phyloP scores from a whole-genome alignment of 345 rosid species.

The Pistacia atlantica region DNA sequence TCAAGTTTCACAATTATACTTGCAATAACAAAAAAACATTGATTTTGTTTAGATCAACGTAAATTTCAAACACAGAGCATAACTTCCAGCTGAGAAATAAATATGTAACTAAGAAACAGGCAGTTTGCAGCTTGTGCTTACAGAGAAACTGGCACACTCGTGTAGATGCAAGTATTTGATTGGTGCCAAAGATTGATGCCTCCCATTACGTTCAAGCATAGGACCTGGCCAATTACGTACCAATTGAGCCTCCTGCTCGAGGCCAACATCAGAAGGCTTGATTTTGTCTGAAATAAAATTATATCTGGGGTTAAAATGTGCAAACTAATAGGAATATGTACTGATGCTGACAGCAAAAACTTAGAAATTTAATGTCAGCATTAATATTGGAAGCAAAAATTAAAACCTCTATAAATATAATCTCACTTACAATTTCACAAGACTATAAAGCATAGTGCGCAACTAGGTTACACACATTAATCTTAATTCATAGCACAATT shows the following conservation, averaged over 20 bases:
- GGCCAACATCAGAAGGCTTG: conserved; percentile 96
- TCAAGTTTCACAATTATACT: conserved; percentile 10
- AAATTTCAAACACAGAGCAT: neutral
- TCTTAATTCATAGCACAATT: too few species aligned
- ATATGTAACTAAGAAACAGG: neutral
- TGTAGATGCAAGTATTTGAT: conserved; percentile 88
- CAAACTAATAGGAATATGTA: neutral
- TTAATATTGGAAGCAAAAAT: neutral
- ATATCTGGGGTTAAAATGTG: conserved; percentile 16
- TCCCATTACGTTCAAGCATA: conserved; percentile 67
- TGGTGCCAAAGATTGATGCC: conserved; percentile 56
- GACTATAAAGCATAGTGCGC: neutral
- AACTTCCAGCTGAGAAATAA: conserved; percentile 3
- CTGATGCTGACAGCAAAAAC: neutral
- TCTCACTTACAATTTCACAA: conserved; percentile 1
- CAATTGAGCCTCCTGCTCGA: conserved; percentile 88
- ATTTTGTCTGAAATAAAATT: conserved; percentile 71
- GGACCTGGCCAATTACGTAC: conserved; percentile 67
- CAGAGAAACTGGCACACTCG: conserved; percentile 92
- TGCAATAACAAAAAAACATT: neutral
- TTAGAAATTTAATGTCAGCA: neutral
- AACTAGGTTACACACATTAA: neutral
- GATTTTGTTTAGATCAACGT: neutral
- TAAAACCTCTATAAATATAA: neutral
- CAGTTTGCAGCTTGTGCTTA: conserved; percentile 43